Percentiles rank a stretch among this genome's conserved stretches.
phyloP scores from a whole-genome alignment of 306 rosid genomes.

The Malus domestica region ASM211411v1 NC_041793.1:37923501-37924000 shows the following conservation, averaged over 20 bases:
- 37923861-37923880: slow-evolving; percentile 32
- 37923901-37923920: slow-evolving; percentile 63
- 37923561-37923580: background rate
- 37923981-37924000: slow-evolving; percentile 65
- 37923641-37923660: slow-evolving; percentile 43
- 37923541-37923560: background rate
- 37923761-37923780: slow-evolving; percentile 27
- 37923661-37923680: slow-evolving; percentile 74
- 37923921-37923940: slow-evolving; percentile 18
- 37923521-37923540: too few relatives aligned
- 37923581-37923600: background rate
- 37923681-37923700: slow-evolving; percentile 98
- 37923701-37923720: slow-evolving; percentile 75
- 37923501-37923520: background rate
- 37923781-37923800: slow-evolving; percentile 57
- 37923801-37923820: slow-evolving; percentile 66
- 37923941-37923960: slow-evolving; percentile 18
- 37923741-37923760: slow-evolving; percentile 24
- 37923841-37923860: slow-evolving; percentile 32
- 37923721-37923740: slow-evolving; percentile 81
- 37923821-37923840: slow-evolving; percentile 51
- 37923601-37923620: background rate
- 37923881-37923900: slow-evolving; percentile 35
- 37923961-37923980: slow-evolving; percentile 36
- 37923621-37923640: background rate